A percentile compares a stretch with the other conserved stretches of the same genome.
Evolutionary conservation across 495 filamentous ascomycete genomes (phyloP).

Genomic region (Apiosordaria backusii): DNA sequence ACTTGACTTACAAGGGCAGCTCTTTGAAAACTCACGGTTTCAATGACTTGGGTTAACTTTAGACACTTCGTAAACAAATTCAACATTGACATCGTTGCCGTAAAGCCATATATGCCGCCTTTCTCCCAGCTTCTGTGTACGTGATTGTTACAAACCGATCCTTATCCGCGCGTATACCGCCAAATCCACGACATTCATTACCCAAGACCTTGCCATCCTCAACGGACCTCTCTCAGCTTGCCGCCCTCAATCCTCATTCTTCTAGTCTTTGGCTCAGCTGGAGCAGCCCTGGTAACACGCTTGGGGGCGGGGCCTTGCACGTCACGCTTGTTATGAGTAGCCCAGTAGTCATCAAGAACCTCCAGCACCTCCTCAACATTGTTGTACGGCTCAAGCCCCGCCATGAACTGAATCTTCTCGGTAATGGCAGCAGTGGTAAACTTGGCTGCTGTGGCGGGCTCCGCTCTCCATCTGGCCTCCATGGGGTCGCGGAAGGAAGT

Average conservation of each 20-base stretch:
- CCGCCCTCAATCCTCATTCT: not conserved
- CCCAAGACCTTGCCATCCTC: not conserved
- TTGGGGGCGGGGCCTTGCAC: not conserved
- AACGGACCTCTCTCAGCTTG: not conserved
- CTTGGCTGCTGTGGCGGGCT: conserved; percentile 24
- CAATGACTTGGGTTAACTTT: no score
- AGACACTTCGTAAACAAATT: no score
- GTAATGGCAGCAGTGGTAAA: conserved; percentile 29
- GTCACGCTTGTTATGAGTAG: not conserved
- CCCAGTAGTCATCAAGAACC: conserved; percentile 26
- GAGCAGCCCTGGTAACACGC: no score
- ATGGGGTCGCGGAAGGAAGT: conserved; percentile 38
- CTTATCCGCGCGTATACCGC: not conserved
- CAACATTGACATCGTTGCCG: no score
- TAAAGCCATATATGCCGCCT: no score
- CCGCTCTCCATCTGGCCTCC: conserved; percentile 32
- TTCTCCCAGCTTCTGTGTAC: no score
- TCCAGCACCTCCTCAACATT: conserved; percentile 27
- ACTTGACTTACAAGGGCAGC: no score
- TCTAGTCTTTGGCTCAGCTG: no score
- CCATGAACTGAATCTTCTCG: conserved; percentile 31
- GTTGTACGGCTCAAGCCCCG: conserved; percentile 27
- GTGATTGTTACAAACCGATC: not conserved
- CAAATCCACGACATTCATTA: no score
- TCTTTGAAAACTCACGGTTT: no score